Percentiles rank a stretch among this genome's conserved stretches.
Evolutionary conservation across 331 rosid species (phyloP).

Genomic region (Quercus tomentella): DNA sequence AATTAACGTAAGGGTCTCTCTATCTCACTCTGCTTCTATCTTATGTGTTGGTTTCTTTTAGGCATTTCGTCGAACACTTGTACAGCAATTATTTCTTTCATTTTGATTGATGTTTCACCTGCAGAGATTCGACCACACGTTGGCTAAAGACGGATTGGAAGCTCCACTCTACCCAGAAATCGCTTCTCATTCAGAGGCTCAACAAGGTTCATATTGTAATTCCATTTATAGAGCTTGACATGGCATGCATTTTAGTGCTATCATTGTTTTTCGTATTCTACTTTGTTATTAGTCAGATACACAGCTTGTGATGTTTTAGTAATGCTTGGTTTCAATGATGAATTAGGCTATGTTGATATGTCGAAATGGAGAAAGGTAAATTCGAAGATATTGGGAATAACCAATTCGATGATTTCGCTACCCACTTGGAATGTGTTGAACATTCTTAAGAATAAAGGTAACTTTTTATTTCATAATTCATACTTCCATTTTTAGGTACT

Average conservation of each 20-base stretch:
- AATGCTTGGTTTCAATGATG: neutral
- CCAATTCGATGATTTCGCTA: constrained; percentile 13
- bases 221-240: no score
- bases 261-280: neutral
- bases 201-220: neutral
- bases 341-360: constrained; percentile 21
- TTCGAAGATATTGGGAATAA: constrained; percentile 32
- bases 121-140: constrained; percentile 27
- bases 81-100: neutral
- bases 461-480: neutral
- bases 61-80: constrained; percentile 47
- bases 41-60: constrained; percentile 3
- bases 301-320: neutral
- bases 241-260: no score
- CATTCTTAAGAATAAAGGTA: constrained; percentile 34
- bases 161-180: neutral
- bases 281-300: neutral
- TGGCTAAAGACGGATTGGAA: constrained; percentile 10
- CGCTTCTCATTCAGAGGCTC: constrained; percentile 11
- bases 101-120: neutral
- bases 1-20: constrained; percentile 36
- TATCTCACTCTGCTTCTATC: neutral
- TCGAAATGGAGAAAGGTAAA: constrained; percentile 38
- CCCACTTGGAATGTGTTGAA: constrained; percentile 27
- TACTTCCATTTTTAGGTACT: neutral